Percentiles rank a stretch among this genome's conserved stretches.
These are phyloP conservation scores for Fraxinus velutina DNA, from an alignment of 305 asterid species.

Conservation along the genomic window DNA sequence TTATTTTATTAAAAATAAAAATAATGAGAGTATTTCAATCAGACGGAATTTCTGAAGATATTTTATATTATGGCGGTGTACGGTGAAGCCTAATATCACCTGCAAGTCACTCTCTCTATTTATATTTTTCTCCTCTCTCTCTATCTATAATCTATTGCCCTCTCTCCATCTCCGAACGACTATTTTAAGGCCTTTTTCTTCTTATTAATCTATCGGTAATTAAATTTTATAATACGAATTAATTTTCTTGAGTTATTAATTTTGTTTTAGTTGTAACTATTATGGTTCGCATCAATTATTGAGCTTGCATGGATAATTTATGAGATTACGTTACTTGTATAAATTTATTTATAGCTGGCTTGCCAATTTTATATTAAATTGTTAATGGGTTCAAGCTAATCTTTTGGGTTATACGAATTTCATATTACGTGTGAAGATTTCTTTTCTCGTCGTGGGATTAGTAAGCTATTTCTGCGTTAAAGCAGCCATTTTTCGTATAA, in stretches of 20 bases:
- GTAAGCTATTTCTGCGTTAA: not conserved
- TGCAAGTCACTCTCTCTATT: not conserved
- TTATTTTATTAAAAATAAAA: too few relatives aligned
- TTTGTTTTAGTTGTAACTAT: not conserved
- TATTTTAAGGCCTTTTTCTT: conserved; percentile 26
- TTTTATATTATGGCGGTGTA: not conserved
- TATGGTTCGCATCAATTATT: not conserved
- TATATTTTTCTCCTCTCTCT: not conserved
- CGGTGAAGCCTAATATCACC: not conserved
- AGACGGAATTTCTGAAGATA: not conserved
- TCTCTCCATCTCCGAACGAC: conserved; percentile 25
- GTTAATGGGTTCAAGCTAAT: not conserved
- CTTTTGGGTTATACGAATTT: not conserved
- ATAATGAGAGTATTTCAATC: not conserved
- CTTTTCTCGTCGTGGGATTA: not conserved
- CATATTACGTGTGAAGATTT: not conserved
- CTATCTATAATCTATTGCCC: not conserved
- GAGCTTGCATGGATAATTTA: not conserved
- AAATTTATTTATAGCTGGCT: not conserved
- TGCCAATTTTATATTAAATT: not conserved
- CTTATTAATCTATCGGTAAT: conserved; percentile 11
- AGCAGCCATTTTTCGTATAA: not conserved
- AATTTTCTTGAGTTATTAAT: not conserved
- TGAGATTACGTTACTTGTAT: not conserved
- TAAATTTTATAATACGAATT: not conserved